These are phyloP conservation scores for Ampelomyces quisqualis DNA, from an alignment of 2,329 filamentous ascomycete genomes.

Conservation along the genomic window DNA sequence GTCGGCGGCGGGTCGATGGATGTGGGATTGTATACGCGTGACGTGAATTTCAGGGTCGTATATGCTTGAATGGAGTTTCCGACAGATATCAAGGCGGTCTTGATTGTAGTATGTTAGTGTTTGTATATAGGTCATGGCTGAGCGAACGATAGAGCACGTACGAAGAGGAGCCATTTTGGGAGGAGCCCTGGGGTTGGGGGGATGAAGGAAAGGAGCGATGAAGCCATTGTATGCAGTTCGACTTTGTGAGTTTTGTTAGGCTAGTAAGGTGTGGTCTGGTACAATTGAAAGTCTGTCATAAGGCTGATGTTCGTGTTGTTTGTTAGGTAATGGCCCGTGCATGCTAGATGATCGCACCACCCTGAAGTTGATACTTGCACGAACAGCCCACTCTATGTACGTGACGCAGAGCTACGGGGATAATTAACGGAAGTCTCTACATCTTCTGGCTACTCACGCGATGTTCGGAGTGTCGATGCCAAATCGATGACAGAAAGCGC, in stretches of 20 bases:
- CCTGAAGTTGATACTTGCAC: no score
- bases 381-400: no score
- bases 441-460: no score
- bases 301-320: no score
- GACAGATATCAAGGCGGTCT: conserved; percentile 82
- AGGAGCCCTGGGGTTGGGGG: conserved; percentile 54
- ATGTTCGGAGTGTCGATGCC: no score
- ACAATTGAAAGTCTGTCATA: no score
- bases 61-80: conserved; percentile 87
- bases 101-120: background rate
- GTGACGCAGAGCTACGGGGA: no score
- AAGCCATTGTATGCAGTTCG: conserved; percentile 28
- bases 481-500: no score
- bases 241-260: background rate
- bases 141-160: no score
- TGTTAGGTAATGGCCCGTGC: no score
- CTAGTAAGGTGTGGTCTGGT: background rate
- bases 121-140: conserved; percentile 1
- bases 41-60: conserved; percentile 74
- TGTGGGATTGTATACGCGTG: conserved; percentile 78
- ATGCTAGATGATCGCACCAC: no score
- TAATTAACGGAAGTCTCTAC: no score
- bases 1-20: conserved; percentile 42
- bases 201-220: conserved; percentile 44
- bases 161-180: conserved; percentile 66